These are phyloP conservation scores for Cordyceps fumosorosea DNA, from an alignment of 2,329 filamentous ascomycete genomes.

Conservation along the genomic window DNA sequence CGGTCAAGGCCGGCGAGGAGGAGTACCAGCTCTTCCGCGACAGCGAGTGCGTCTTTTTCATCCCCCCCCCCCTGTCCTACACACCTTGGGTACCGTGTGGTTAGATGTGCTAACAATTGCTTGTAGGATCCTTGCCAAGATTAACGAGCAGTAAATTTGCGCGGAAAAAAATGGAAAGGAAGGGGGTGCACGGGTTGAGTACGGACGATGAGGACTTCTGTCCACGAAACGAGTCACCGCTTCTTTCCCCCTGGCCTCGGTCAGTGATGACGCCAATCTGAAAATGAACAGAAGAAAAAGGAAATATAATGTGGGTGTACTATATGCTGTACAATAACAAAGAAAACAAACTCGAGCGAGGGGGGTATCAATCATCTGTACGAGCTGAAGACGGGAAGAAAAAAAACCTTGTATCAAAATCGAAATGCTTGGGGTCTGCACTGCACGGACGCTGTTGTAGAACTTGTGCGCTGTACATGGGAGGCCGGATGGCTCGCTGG, in stretches of 20 bases:
- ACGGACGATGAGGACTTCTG: not conserved
- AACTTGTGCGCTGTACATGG: not conserved
- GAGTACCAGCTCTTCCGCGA: slow-evolving; percentile 96
- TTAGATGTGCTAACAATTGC: slow-evolving; percentile 11
- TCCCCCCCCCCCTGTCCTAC: too few species aligned
- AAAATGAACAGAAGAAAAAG: not conserved
- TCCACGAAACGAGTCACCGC: not conserved
- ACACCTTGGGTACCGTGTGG: not conserved
- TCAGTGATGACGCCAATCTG: not conserved
- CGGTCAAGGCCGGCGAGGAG: slow-evolving; percentile 95
- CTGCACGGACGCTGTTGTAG: not conserved
- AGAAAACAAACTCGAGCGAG: not conserved
- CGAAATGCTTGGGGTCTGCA: not conserved
- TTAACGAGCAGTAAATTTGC: slow-evolving; percentile 67
- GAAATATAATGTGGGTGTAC: slow-evolving; percentile 7
- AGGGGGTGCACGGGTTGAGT: not conserved
- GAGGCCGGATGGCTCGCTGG: not conserved
- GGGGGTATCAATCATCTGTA: not conserved
- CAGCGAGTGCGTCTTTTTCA: slow-evolving; percentile 71
- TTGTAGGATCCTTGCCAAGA: slow-evolving; percentile 88
- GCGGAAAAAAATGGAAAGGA: slow-evolving; percentile 4
- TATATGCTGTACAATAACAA: slow-evolving; percentile 11
- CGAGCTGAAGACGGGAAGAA: not conserved
- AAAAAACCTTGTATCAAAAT: not conserved
- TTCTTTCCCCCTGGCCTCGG: not conserved